These are phyloP conservation scores for Moelleriella libera DNA, from an alignment of 2,329 filamentous ascomycete genomes.

Conservation along the genomic window DNA sequence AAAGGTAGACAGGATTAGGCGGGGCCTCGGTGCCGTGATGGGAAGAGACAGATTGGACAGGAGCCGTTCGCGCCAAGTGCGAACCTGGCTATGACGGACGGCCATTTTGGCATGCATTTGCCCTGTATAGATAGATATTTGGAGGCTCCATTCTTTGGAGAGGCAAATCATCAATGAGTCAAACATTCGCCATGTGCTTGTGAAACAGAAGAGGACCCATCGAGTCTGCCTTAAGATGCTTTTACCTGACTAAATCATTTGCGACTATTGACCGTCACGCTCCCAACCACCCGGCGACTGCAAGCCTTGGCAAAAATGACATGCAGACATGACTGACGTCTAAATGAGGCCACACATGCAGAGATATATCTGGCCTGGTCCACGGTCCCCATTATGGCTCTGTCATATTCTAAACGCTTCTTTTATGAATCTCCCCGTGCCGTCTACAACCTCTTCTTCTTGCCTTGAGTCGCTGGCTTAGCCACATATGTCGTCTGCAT, in stretches of 20 bases:
- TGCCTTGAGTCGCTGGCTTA: conserved; percentile 25
- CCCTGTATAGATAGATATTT: not conserved
- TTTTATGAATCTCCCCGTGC: conserved; percentile 4
- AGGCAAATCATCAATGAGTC: not conserved
- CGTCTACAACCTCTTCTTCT: conserved; percentile 43
- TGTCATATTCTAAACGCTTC: conserved; percentile 3
- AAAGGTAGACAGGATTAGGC: conserved; percentile 88
- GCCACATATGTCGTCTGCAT: conserved; percentile 31
- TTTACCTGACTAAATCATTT: no score
- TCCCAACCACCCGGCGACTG: no score
- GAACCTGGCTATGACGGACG: not conserved
- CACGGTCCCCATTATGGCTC: no score
- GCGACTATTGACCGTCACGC: no score
- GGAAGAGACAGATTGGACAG: not conserved
- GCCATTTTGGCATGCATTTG: not conserved
- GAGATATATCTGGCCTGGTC: no score
- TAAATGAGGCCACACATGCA: conserved; percentile 8
- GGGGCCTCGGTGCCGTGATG: conserved; percentile 4
- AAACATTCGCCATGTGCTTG: no score
- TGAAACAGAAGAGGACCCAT: no score
- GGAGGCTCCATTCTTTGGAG: not conserved
- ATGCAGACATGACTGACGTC: conserved; percentile 17
- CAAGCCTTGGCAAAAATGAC: conserved; percentile 1
- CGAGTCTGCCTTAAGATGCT: no score
- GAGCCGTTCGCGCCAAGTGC: not conserved